Conservation (phyloP, 1,139 yeast species). For the Geotrichum phurueaensis region DNA sequence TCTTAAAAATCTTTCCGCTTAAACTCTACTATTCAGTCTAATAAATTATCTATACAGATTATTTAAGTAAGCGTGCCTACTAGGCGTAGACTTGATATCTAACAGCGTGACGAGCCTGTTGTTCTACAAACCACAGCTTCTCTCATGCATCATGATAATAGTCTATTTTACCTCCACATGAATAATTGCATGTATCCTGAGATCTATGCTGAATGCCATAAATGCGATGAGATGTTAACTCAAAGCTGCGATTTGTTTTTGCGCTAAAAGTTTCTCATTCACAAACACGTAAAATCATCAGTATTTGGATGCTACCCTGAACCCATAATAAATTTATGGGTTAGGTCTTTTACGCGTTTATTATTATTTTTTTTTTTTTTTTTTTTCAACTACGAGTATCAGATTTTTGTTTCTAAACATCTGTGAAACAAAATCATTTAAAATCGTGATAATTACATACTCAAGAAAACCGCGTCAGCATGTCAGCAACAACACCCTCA, state of each 20-base stretch:
- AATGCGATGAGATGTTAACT: neutral
- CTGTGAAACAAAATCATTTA: neutral
- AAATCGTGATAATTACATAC: neutral
- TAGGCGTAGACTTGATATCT: neutral
- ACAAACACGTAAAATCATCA: no score
- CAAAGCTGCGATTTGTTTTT: neutral
- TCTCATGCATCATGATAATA: neutral
- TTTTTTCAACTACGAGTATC: neutral
- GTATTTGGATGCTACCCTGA: no score
- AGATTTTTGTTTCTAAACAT: neutral
- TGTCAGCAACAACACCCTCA: constrained; percentile 8
- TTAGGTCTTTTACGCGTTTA: no score
- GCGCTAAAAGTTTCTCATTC: neutral
- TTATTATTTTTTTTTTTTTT: neutral
- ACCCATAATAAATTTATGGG: no score
- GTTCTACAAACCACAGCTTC: neutral
- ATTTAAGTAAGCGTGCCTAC: neutral
- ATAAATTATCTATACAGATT: no score
- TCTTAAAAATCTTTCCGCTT: no score
- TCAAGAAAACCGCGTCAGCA: neutral
- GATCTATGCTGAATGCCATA: neutral
- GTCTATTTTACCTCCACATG: neutral
- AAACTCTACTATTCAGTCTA: no score
- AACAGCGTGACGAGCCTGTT: neutral
- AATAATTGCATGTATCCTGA: neutral